A percentile compares a stretch with the other conserved stretches of the same genome.
These are phyloP conservation scores for Lactifluus hygrophoroides DNA, from an alignment of 768 basidiomycete genomes.

Conservation along the genomic window DNA sequence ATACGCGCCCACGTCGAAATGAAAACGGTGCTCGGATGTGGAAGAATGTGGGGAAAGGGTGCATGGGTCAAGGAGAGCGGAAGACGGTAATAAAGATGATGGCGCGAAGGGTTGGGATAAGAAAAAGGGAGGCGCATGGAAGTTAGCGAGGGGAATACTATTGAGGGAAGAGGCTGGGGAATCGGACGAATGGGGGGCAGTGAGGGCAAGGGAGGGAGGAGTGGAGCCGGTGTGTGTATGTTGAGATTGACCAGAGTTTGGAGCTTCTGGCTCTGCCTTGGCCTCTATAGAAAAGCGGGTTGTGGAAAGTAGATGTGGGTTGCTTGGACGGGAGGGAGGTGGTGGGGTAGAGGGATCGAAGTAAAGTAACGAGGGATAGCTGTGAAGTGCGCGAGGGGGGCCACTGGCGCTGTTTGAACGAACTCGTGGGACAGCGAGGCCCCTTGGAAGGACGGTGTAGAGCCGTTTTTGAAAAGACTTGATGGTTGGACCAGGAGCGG, in stretches of 20 bases:
- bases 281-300: slow-evolving; percentile 39
- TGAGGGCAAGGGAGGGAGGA: slow-evolving; percentile 37
- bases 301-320: slow-evolving; percentile 32
- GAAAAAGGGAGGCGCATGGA: slow-evolving; percentile 31
- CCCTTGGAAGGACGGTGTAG: slow-evolving; percentile 36
- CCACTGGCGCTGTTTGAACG: slow-evolving; percentile 35
- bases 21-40: slow-evolving; percentile 33
- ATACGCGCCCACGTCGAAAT: slow-evolving; percentile 73
- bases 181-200: slow-evolving; percentile 32
- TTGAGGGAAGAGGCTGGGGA: slow-evolving; percentile 26
- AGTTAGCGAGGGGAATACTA: slow-evolving; percentile 31
- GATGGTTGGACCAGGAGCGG: slow-evolving; percentile 34
- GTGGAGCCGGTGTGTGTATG: slow-evolving; percentile 27
- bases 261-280: slow-evolving; percentile 37
- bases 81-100: slow-evolving; percentile 11
- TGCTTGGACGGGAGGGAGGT: slow-evolving; percentile 33
- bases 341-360: slow-evolving; percentile 34
- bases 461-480: slow-evolving; percentile 46
- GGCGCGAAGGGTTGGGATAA: slow-evolving; percentile 24
- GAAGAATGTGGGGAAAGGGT: slow-evolving; percentile 19
- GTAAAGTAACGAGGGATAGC: slow-evolving; percentile 31
- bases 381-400: slow-evolving; percentile 39
- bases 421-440: slow-evolving; percentile 29
- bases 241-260: slow-evolving; percentile 26
- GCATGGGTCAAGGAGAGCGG: slow-evolving; percentile 16